phyloP scores from a whole-genome alignment of 768 basidiomycete genomes.

The Lentinula sp. region DNA sequence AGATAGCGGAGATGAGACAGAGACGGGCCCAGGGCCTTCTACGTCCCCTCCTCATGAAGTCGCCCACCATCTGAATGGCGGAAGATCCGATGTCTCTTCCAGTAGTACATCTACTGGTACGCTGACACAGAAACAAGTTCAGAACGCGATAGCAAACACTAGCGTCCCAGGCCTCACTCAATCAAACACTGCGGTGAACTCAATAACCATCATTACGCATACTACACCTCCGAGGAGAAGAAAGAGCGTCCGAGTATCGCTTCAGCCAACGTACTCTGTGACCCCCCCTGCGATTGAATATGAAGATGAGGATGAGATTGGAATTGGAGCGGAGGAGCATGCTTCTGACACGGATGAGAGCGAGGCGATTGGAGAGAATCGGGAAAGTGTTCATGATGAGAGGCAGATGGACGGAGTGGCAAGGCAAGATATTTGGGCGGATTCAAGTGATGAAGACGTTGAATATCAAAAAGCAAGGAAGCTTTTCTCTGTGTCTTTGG shows the following conservation, averaged over 20 bases:
- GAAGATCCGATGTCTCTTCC: conserved; percentile 10
- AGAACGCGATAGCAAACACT: not conserved
- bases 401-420: not conserved
- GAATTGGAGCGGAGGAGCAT: conserved; percentile 10
- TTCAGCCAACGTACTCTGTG: conserved; percentile 70
- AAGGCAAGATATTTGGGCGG: conserved; percentile 51
- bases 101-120: conserved; percentile 10
- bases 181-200: conserved; percentile 9
- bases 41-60: conserved; percentile 12
- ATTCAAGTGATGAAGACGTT: conserved; percentile 73
- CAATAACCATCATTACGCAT: conserved; percentile 8
- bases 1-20: conserved; percentile 3
- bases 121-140: not conserved
- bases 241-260: conserved; percentile 76
- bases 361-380: not conserved
- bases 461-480: conserved; percentile 55
- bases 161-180: not conserved
- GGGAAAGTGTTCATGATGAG: not conserved
- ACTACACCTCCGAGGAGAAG: conserved; percentile 23
- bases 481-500: conserved; percentile 37
- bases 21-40: not conserved
- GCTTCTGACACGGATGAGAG: conserved; percentile 4
- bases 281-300: conserved; percentile 63
- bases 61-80: not conserved
- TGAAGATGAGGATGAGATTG: conserved; percentile 30